Base-by-base conservation (phyloP, 2,329 filamentous ascomycete genomes). In the Xylariaceae sp. region DNA sequence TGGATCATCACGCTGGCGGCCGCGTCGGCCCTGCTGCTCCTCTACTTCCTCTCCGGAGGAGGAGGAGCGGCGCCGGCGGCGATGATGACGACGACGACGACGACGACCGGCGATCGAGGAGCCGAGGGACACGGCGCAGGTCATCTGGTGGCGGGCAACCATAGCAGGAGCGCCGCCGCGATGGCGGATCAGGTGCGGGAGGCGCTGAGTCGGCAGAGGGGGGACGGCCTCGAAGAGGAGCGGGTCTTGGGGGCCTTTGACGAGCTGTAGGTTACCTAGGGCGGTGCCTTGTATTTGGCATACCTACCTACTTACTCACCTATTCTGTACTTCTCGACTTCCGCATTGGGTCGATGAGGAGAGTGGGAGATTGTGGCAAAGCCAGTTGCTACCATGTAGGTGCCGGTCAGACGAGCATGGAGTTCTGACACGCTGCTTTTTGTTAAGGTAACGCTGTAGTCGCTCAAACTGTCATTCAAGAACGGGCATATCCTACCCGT, bases 1-100 rank as follows among this genome's bases (percentile, higher is more conserved):
- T 85, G 80, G 77, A 67, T 75, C 24, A 65, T 77, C 40, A 71
- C 70, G 39, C 71, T 62, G 15, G 53, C 65, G 7, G 38, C 70
- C 21, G 52, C 62, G 4, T 63, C 80, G 22, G 44, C 73, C 3
- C 38, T 75, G 13, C 39, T 70, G 3, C 54, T 74, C 6, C 45
- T 73, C 16, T 54, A 67, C 21, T 41, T 61, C 5, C n/a, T n/a
- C n/a, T n/a, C n/a, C n/a, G n/a, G n/a, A n/a, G 52, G 56, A 5
- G 53, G 52, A 4, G 56, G 60, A 38, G 61, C 61, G 33, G 47
- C 42, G 6, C 37, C 47, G 19, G 44, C 48, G 21, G 35, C 44
- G 9, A 40, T 38, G 22, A 39, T 45, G 29, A 28, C 38, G 16
- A 33, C 38, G 5, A 27, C 25, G 17, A 31, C 43, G 15, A 19